Base-by-base conservation (phyloP, 768 basidiomycete species). In the Suillus spraguei region DNA sequence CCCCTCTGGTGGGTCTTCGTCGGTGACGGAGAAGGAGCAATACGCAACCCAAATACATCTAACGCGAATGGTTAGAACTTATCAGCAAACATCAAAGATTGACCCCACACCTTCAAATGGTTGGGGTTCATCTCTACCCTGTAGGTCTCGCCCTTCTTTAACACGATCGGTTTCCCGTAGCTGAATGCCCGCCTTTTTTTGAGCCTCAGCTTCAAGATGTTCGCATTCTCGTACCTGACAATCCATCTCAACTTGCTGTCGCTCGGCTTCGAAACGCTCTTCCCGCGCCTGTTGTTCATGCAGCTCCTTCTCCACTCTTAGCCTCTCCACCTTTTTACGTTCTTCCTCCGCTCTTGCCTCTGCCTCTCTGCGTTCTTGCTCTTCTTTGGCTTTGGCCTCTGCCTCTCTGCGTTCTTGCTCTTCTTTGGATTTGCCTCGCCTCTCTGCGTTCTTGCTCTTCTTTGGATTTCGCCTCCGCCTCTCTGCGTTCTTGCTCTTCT, bases 1-100 rank as follows among this genome's bases (percentile, higher is more conserved):
- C 72, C 66, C 64, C 80, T 75, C 67, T 81, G 81, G 59, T 78
- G 73, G 10, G 76, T 75, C 67, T 77, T 79, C 35, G 72, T 70
- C 22, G 64, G 68, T 22, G 70, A 73, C 13, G 72, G 68, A 13
- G 76, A 71, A 33, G 82, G 75, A n/a, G 72, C 71, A 24, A 76
- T 72, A 17, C 78, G 76, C 47, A 80, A 70, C 39, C 83, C 82
- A 68, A 91, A 90, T 16, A 89, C 81, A 74, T 91, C 89, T 87
- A 58, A 14, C 32, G n/a, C 13, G 46, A 39, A 32, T 13, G 13
- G n/a, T 64, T 64, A 42, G 62, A 54, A 64, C 35, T 53, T 28
- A 52, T 17, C 38, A 38, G 47, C 49, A 39, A 24, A 4, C 17
- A 54, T n/a, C 61, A 49, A 47, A 32, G 20, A 24, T n/a, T 28